These are phyloP conservation scores for Biancaea sappan DNA, from an alignment of 306 rosid genomes.

Conservation along the genomic window DNA sequence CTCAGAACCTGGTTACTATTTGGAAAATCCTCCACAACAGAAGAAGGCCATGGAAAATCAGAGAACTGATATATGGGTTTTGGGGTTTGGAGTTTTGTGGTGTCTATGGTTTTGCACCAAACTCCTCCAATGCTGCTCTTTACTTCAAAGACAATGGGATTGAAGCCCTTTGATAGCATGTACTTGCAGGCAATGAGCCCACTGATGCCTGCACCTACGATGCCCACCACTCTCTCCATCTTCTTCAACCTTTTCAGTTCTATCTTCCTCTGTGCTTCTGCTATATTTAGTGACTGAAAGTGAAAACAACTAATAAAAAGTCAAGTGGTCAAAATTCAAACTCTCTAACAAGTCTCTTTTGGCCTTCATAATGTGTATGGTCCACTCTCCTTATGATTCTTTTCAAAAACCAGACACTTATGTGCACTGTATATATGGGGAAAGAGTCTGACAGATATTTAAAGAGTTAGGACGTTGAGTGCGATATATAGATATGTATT, in stretches of 20 bases:
- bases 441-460: too few relatives aligned
- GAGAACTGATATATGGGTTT: slow-evolving; percentile 54
- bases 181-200: slow-evolving; percentile 78
- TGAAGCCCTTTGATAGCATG: slow-evolving; percentile 49
- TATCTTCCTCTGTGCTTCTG: neutral
- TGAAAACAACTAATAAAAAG: too few relatives aligned
- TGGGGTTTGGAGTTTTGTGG: slow-evolving; percentile 65
- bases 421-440: too few relatives aligned
- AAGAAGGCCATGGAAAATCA: slow-evolving; percentile 70
- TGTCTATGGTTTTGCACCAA: slow-evolving; percentile 53
- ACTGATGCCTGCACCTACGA: slow-evolving; percentile 65
- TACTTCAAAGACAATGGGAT: slow-evolving; percentile 59
- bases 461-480: too few relatives aligned
- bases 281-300: too few relatives aligned
- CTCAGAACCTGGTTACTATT: slow-evolving; percentile 40
- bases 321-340: too few relatives aligned
- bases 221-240: slow-evolving; percentile 48
- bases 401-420: too few relatives aligned
- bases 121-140: slow-evolving; percentile 55
- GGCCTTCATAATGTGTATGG: too few relatives aligned
- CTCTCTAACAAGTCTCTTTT: too few relatives aligned
- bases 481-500: too few relatives aligned
- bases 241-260: neutral
- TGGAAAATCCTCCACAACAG: slow-evolving; percentile 47
- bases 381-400: too few relatives aligned